Evolutionary conservation across 345 rosid genomes (phyloP).

Genomic region (Melastoma malabathricum): DNA sequence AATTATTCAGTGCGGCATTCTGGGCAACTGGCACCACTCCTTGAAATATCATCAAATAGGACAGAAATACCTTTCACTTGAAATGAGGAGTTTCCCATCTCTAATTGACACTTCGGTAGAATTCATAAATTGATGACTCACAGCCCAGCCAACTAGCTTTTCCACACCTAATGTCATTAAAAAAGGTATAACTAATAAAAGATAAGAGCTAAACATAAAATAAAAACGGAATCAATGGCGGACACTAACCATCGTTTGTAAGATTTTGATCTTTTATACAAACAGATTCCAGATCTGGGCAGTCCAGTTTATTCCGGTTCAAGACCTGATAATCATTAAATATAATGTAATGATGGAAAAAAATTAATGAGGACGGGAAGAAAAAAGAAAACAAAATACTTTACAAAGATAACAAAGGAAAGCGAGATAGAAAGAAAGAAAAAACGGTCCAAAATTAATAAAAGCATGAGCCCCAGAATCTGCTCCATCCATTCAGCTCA

Average conservation of each 20-base stretch:
- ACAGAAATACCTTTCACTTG: slow-evolving; percentile 51
- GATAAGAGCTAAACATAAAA: too few relatives aligned
- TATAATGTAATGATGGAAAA: neutral
- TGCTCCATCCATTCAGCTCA: too few relatives aligned
- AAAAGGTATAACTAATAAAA: too few relatives aligned
- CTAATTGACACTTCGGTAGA: slow-evolving; percentile 35
- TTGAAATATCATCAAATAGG: too few relatives aligned
- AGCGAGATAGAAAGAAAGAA: too few relatives aligned
- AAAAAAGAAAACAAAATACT: neutral
- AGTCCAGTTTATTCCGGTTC: slow-evolving; percentile 47
- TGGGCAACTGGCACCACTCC: too few relatives aligned
- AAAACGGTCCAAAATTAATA: too few relatives aligned
- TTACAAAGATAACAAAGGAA: too few relatives aligned
- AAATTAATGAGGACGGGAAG: neutral
- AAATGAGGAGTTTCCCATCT: slow-evolving; percentile 60
- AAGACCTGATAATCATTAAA: slow-evolving; percentile 43
- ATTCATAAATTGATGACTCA: slow-evolving; percentile 70
- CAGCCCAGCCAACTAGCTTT: slow-evolving; percentile 89
- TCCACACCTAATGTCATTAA: slow-evolving; percentile 47
- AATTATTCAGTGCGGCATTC: too few relatives aligned
- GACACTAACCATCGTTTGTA: slow-evolving; percentile 51
- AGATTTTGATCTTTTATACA: slow-evolving; percentile 77
- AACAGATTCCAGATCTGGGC: slow-evolving; percentile 67
- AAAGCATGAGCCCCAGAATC: too few relatives aligned
- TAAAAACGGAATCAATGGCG: slow-evolving; percentile 2